Evolutionary conservation across 2,329 filamentous ascomycete species (phyloP).

Genomic region (Aspergillus alliaceus): DNA sequence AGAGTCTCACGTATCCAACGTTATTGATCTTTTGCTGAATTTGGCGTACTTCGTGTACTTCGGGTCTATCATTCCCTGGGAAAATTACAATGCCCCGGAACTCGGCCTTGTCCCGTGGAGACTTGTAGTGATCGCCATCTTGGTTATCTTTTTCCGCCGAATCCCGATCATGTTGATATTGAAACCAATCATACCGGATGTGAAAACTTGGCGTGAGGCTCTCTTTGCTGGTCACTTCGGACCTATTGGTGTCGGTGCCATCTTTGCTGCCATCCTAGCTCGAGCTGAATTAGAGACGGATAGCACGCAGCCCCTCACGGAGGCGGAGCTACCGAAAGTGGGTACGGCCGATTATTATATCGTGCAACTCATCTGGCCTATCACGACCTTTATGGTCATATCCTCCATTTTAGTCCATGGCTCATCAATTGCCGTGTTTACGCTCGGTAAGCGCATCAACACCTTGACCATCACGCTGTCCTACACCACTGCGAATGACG

Average conservation of each 20-base stretch:
- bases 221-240: constrained; percentile 97
- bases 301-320: constrained; percentile 69
- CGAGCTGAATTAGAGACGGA: constrained; percentile 84
- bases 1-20: constrained; percentile 97
- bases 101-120: constrained; percentile 84
- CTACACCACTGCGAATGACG: constrained; percentile 86
- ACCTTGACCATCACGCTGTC: constrained; percentile 93
- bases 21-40: constrained; percentile 95
- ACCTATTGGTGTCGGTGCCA: constrained; percentile 93
- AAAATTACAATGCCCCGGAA: constrained; percentile 74
- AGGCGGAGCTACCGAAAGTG: constrained; percentile 54
- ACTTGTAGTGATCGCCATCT: constrained; percentile 85
- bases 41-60: constrained; percentile 98
- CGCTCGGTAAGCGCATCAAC: constrained; percentile 96
- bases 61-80: constrained; percentile 95
- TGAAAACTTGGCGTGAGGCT: constrained; percentile 97
- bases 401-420: constrained; percentile 93
- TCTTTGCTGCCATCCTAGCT: constrained; percentile 91
- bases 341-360: constrained; percentile 66
- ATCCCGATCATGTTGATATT: constrained; percentile 91
- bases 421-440: constrained; percentile 97
- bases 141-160: constrained; percentile 93
- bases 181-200: constrained; percentile 91
- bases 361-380: constrained; percentile 89
- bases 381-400: constrained; percentile 90